Evolutionary conservation across 2,329 filamentous ascomycete genomes (phyloP), one percentile per base, ranked within the genome.

Genomic region (Trematosphaeria pertusa): DNA sequence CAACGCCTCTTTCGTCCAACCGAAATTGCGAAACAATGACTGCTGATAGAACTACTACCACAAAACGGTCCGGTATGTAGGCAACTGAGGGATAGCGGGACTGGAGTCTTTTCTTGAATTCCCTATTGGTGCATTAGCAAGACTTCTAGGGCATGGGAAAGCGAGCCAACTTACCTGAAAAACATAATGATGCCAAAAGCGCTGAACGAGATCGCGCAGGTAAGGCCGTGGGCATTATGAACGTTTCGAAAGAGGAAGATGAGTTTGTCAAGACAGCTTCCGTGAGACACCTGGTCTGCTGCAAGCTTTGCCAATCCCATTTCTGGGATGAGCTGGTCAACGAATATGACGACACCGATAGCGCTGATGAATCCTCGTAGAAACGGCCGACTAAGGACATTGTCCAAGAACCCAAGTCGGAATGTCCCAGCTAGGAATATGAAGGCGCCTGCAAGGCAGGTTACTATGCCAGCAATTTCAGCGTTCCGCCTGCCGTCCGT

Each of bases 311-410:
- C 81, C 17, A 99, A 79, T 0, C 94, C 94, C 61, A 96, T 81
- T 71, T 97, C 91, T 0, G 93, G 92, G 42, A 97, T 89, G 34
- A 96, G 77, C 73, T 99, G 94, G 70, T 97, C 94, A 26, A 97
- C 90, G 30, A 95, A 85, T 67, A 99, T 97, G 56, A 97, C 92
- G 45, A 97, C 89, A 37, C 94, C 94, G 67, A 99, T 95, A 39
- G 94, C 94, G 46, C 90, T 96, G 73, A 99, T 97, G 75, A 99
- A 99, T 1, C 94, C 94, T 49, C 94, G 82, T 45, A 97, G 75
- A 62, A 99, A 97, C 1, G 94, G 94, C 24, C 91, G 83, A 59
- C 92, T 97, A 26, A 99, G 80, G 9, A 99, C 92, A 63, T 91
- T 96, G 67, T 99, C 94, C 51, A 99, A 73, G 63, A 97, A 99